A percentile compares a stretch with the other conserved stretches of the same genome.
These are phyloP conservation scores for Mangifera indica DNA, from an alignment of 345 rosid species.

Conservation along the genomic window DNA sequence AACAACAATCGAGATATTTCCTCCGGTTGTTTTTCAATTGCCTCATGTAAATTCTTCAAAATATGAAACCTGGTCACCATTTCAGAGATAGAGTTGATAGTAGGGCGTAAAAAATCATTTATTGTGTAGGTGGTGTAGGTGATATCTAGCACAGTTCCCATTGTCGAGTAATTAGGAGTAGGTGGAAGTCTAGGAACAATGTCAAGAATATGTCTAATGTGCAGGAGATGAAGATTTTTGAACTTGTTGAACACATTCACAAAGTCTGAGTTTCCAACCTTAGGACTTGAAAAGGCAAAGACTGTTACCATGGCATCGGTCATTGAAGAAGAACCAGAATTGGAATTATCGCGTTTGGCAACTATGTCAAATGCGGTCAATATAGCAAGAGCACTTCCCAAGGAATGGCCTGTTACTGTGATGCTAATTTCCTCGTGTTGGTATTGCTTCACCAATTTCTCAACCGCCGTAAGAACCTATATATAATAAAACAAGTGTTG, in stretches of 20 bases:
- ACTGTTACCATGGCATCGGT: not conserved
- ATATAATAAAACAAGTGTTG: not conserved
- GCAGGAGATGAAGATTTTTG: constrained; percentile 30
- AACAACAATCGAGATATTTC: no score
- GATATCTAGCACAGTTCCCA: constrained; percentile 37
- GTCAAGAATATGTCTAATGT: constrained; percentile 33
- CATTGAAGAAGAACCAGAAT: not conserved
- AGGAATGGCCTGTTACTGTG: constrained; percentile 52
- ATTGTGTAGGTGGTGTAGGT: constrained; percentile 27
- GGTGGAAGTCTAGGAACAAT: constrained; percentile 29
- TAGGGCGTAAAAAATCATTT: no score
- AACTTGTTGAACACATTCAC: constrained; percentile 19
- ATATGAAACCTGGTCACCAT: no score
- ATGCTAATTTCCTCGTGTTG: constrained; percentile 48
- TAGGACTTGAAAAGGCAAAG: no score
- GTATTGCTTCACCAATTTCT: constrained; percentile 37
- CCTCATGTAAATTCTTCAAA: no score
- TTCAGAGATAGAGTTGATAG: no score
- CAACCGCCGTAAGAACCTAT: constrained; percentile 41
- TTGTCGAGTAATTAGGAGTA: constrained; percentile 16
- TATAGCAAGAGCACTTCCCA: constrained; percentile 46
- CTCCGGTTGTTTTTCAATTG: no score
- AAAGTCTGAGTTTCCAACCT: no score
- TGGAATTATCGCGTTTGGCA: not conserved
- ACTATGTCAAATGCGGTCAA: constrained; percentile 49